Conservation (phyloP, 495 filamentous ascomycete species). For the Aspergillus sclerotioniger region DNA sequence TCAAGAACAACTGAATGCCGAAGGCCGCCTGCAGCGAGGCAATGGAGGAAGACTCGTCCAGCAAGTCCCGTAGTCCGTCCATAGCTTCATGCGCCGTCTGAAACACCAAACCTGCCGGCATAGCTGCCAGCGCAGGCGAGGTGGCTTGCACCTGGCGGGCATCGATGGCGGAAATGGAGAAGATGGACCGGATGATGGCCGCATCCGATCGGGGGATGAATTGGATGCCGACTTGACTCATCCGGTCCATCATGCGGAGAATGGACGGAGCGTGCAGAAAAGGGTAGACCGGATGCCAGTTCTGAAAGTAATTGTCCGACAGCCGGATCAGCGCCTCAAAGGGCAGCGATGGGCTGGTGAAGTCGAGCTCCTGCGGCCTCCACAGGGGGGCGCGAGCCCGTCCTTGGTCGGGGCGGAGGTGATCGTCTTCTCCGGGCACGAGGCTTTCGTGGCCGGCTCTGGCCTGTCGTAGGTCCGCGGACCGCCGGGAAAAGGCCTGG, state of each 20-base stretch:
- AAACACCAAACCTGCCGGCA: conserved; percentile 38
- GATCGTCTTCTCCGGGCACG: conserved; percentile 50
- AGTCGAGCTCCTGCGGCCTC: conserved; percentile 28
- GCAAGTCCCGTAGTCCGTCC: conserved; percentile 33
- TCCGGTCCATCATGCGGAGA: conserved; percentile 35
- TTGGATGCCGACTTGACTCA: conserved; percentile 23
- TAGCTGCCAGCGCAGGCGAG: conserved; percentile 12
- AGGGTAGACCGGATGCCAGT: conserved; percentile 50
- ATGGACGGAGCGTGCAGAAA: conserved; percentile 44
- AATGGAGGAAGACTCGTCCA: conserved; percentile 39
- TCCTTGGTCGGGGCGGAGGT: conserved; percentile 21
- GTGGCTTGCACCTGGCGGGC: conserved; percentile 26
- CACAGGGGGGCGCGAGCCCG: conserved; percentile 22
- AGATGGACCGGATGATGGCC: conserved; percentile 43
- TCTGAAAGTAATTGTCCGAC: conserved; percentile 45
- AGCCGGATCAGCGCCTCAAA: conserved; percentile 39
- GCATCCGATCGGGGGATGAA: conserved; percentile 25
- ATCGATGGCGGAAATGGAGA: conserved; percentile 44
- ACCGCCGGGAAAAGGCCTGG: conserved; percentile 41
- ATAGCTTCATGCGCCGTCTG: conserved; percentile 37
- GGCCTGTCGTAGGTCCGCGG: conserved; percentile 31
- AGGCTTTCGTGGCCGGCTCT: conserved; percentile 28
- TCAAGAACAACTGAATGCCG: conserved; percentile 43
- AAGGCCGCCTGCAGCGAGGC: conserved; percentile 43
- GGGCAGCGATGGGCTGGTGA: conserved; percentile 10